phyloP scores from a whole-genome alignment of 2,329 filamentous ascomycete genomes.

The Colletotrichum sp. region DNA sequence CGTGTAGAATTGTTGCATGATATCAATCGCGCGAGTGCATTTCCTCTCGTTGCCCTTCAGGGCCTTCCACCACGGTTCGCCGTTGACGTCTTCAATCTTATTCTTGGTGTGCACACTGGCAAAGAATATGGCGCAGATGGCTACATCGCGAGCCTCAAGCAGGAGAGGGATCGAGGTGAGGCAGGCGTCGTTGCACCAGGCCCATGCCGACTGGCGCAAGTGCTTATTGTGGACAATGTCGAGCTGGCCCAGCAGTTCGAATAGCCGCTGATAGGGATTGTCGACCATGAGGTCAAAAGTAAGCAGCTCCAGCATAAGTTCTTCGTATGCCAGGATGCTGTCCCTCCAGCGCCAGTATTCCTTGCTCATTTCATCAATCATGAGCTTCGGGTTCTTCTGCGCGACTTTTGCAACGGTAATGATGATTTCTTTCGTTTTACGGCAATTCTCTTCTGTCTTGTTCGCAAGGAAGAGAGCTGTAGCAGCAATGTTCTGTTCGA shows the following conservation, averaged over 20 bases:
- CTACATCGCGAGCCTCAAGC: slow-evolving; percentile 80
- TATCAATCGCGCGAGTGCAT: slow-evolving; percentile 75
- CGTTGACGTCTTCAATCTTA: slow-evolving; percentile 77
- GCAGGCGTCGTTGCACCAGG: slow-evolving; percentile 90
- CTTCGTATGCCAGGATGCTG: slow-evolving; percentile 90
- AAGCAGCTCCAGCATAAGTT: slow-evolving; percentile 86
- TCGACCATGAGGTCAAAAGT: slow-evolving; percentile 95
- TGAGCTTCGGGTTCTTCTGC: slow-evolving; percentile 88
- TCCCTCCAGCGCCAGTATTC: slow-evolving; percentile 99
- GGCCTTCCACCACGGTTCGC: slow-evolving; percentile 86
- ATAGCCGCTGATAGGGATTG: slow-evolving; percentile 85
- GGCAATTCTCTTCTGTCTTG: slow-evolving; percentile 96
- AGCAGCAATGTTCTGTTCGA: slow-evolving; percentile 76
- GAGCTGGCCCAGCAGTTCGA: slow-evolving; percentile 78
- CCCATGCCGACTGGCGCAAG: slow-evolving; percentile 87
- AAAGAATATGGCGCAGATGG: slow-evolving; percentile 86
- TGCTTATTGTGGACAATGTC: slow-evolving; percentile 79
- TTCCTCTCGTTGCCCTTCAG: slow-evolving; percentile 74
- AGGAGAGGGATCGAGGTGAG: slow-evolving; percentile 85
- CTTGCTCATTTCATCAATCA: slow-evolving; percentile 96
- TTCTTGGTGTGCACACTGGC: slow-evolving; percentile 77
- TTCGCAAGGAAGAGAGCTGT: slow-evolving; percentile 93
- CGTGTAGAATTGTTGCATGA: slow-evolving; percentile 73
- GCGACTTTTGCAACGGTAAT: slow-evolving; percentile 93
- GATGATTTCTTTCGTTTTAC: slow-evolving; percentile 94